Conservation (phyloP, 164 flowering plant species). For the Berberis vulgaris region DNA sequence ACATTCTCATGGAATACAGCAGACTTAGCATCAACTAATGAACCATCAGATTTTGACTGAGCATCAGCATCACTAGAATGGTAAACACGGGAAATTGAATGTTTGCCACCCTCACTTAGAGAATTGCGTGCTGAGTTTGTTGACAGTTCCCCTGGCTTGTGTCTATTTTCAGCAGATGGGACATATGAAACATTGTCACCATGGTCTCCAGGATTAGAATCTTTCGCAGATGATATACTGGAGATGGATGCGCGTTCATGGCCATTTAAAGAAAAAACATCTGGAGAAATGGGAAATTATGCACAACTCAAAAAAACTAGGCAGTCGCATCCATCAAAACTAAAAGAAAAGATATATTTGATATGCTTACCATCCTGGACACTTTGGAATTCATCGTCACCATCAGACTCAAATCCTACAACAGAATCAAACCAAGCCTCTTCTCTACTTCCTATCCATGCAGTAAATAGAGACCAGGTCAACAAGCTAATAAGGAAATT, state of each 20-base stretch:
- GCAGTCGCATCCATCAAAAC: not conserved
- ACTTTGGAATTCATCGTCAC: constrained; percentile 84
- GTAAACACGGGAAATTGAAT: constrained; percentile 15
- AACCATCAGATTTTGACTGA: constrained; percentile 20
- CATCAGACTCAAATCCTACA: constrained; percentile 66
- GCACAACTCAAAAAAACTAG: not conserved
- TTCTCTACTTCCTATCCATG: constrained; percentile 44
- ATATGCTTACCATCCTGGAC: constrained; percentile 61
- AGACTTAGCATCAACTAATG: constrained; percentile 24
- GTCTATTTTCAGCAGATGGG: not conserved
- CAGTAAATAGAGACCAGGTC: constrained; percentile 7
- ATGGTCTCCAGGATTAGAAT: constrained; percentile 25
- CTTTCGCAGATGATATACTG: constrained; percentile 37
- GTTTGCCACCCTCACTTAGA: constrained; percentile 26
- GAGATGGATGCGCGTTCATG: constrained; percentile 34
- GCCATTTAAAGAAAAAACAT: constrained; percentile 45
- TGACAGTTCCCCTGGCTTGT: constrained; percentile 23
- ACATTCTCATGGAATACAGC: constrained; percentile 26
- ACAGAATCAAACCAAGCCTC: constrained; percentile 90
- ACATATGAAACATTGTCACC: constrained; percentile 11
- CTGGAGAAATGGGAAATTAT: constrained; percentile 26
- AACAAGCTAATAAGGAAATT: constrained; percentile 1
- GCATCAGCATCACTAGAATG: constrained; percentile 26
- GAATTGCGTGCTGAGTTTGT: constrained; percentile 30
- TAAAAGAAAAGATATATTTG: not conserved